Evolutionary conservation across 2,329 filamentous ascomycete genomes (phyloP).

Genomic region (Neonectria sp.): DNA sequence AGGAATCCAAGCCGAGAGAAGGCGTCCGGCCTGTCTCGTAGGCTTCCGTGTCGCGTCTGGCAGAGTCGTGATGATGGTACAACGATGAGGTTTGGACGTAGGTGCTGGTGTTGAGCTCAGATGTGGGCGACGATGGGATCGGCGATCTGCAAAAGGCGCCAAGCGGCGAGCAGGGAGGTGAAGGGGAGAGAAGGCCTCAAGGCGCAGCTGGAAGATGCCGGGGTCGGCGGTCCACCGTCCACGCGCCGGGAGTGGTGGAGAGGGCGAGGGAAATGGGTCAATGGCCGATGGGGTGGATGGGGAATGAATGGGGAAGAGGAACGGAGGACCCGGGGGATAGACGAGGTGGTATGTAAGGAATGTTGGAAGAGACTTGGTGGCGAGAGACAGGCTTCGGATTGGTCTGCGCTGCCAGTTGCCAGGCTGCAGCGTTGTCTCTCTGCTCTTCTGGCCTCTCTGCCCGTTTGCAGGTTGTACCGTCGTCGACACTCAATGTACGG

Average conservation of each 20-base stretch:
- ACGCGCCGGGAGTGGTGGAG: slow-evolving; percentile 10
- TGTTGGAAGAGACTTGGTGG: not conserved
- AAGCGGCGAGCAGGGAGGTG: slow-evolving; percentile 24
- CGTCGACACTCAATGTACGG: not conserved
- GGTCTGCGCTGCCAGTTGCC: not conserved
- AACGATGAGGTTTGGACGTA: not conserved
- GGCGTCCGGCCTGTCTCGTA: slow-evolving; percentile 15
- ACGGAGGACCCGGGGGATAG: not conserved
- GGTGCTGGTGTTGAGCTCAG: slow-evolving; percentile 16
- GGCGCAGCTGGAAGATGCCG: slow-evolving; percentile 22
- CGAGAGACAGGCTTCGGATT: not conserved
- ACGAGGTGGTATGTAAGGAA: not conserved
- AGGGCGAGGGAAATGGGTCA: slow-evolving; percentile 5
- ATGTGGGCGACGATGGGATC: slow-evolving; percentile 20
- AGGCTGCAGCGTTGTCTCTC: slow-evolving; percentile 2
- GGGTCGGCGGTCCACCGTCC: slow-evolving; percentile 14
- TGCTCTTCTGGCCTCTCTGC: not conserved
- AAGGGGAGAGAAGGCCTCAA: slow-evolving; percentile 9
- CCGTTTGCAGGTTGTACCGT: not conserved
- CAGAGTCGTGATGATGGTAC: slow-evolving; percentile 1
- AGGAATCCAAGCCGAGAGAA: not conserved
- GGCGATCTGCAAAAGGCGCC: slow-evolving; percentile 26
- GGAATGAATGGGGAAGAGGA: not conserved
- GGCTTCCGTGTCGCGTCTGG: slow-evolving; percentile 7
- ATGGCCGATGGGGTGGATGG: not conserved